phyloP scores from a whole-genome alignment of 352 stramenopile genomes.

The Globisporangium perplexum region DNA sequence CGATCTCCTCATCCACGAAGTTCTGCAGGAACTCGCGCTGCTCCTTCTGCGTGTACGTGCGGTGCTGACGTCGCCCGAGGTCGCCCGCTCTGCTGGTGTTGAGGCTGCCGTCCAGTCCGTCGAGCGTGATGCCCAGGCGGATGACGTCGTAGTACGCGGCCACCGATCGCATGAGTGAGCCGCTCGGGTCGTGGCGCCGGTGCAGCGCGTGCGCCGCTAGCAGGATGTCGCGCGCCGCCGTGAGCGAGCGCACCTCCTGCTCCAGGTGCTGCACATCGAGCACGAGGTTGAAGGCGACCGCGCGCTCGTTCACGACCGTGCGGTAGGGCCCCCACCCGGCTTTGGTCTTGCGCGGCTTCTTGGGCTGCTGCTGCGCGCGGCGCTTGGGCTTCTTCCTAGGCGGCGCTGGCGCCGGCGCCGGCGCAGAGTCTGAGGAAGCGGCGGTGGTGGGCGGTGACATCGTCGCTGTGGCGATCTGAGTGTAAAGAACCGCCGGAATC shows the following conservation, averaged over 20 bases:
- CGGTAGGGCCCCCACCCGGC: slow-evolving; percentile 6
- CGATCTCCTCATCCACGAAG: slow-evolving; percentile 19
- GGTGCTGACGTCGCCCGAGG: neutral
- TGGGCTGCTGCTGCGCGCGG: neutral
- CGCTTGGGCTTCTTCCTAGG: neutral
- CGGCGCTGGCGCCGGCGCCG: neutral
- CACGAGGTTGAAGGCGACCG: slow-evolving; percentile 21
- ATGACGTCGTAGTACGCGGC: slow-evolving; percentile 9
- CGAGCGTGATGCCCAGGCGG: slow-evolving; percentile 6
- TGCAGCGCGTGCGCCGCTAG: slow-evolving; percentile 4
- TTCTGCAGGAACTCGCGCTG: slow-evolving; percentile 19
- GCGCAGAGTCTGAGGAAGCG: neutral
- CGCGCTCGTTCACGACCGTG: slow-evolving; percentile 15
- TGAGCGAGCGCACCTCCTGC: slow-evolving; percentile 26
- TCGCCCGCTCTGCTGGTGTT: too few species aligned
- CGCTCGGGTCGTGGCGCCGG: slow-evolving; percentile 2
- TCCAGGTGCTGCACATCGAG: slow-evolving; percentile 25
- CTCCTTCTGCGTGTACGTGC: neutral
- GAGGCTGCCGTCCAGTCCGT: neutral
- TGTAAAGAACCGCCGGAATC: too few species aligned
- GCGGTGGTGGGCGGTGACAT: neutral
- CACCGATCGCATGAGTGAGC: slow-evolving; percentile 8
- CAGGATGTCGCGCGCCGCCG: slow-evolving; percentile 13
- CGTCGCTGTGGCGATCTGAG: neutral
- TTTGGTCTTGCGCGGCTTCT: slow-evolving; percentile 7